Evolutionary conservation across 73 alveolate species (phyloP).

Genomic region (Paramecium biaurelia): DNA sequence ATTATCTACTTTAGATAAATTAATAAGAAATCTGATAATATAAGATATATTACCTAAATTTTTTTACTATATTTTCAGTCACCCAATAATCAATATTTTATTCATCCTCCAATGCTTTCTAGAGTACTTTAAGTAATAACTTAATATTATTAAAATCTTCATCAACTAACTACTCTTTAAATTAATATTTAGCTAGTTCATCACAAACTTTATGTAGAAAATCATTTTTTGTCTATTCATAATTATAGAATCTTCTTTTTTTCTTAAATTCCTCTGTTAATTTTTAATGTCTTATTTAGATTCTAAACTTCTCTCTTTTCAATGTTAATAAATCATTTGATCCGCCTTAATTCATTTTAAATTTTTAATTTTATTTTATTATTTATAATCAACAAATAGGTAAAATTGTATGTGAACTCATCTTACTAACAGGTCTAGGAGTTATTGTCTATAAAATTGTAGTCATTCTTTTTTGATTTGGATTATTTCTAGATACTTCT

Average conservation of each 20-base stretch:
- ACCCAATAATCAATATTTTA: neutral
- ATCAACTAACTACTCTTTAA: neutral
- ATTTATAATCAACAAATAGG: neutral
- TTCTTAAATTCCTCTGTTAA: neutral
- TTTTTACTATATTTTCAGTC: neutral
- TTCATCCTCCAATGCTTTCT: neutral
- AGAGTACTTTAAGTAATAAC: neutral
- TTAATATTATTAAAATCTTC: neutral
- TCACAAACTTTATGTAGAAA: neutral
- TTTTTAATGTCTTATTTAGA: neutral
- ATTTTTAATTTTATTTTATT: neutral
- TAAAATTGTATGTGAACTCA: neutral
- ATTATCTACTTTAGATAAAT: neutral
- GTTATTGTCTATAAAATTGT: neutral
- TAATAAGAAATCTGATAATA: neutral
- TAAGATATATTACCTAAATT: neutral
- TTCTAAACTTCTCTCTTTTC: conserved; percentile 14
- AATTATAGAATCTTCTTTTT: neutral
- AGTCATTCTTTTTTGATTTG: neutral
- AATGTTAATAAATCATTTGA: neutral
- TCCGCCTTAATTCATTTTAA: neutral
- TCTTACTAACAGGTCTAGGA: neutral
- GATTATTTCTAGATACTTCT: neutral
- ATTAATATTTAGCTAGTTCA: neutral
- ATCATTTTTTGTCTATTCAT: neutral